Conservation (phyloP, 192 early-diverging fungal species). For the Backusella westeae region DNA sequence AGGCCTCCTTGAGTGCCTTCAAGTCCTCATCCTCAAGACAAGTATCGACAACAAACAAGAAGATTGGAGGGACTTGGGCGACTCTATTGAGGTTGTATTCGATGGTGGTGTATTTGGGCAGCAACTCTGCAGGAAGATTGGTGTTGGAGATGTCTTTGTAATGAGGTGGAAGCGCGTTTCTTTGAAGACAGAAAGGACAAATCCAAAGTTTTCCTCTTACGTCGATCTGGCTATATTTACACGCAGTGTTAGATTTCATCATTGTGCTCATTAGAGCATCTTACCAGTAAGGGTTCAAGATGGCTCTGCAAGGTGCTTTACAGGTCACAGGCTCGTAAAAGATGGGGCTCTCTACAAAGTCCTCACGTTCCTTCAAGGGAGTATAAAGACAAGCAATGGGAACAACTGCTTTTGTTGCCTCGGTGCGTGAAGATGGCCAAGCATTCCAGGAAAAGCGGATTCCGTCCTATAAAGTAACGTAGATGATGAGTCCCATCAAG, state of each 20-base stretch:
- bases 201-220: constrained; percentile 96
- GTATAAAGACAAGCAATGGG: constrained; percentile 94
- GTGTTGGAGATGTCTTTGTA: constrained; percentile 92
- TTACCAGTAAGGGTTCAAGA: constrained; percentile 98
- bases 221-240: constrained; percentile 82
- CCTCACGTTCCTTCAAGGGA: constrained; percentile 88
- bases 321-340: constrained; percentile 97
- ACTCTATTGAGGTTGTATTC: constrained; percentile 91
- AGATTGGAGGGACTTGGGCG: constrained; percentile 89
- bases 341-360: constrained; percentile 69
- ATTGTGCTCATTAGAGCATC: not conserved
- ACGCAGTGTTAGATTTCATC: too few relatives aligned
- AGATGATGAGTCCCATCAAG: not conserved
- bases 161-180: constrained; percentile 96
- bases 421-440: constrained; percentile 88
- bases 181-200: constrained; percentile 95
- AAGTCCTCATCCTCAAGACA: constrained; percentile 96
- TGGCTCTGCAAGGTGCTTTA: constrained; percentile 90
- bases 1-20: constrained; percentile 91
- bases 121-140: constrained; percentile 91
- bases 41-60: constrained; percentile 96
- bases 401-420: constrained; percentile 93
- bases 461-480: constrained; percentile 62
- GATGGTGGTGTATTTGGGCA: constrained; percentile 91
- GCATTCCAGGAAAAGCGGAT: constrained; percentile 98